Evolutionary conservation across 257 asterid species (phyloP), one percentile per base, ranked within the genome.

Genomic region (Ehretia macrophylla): DNA sequence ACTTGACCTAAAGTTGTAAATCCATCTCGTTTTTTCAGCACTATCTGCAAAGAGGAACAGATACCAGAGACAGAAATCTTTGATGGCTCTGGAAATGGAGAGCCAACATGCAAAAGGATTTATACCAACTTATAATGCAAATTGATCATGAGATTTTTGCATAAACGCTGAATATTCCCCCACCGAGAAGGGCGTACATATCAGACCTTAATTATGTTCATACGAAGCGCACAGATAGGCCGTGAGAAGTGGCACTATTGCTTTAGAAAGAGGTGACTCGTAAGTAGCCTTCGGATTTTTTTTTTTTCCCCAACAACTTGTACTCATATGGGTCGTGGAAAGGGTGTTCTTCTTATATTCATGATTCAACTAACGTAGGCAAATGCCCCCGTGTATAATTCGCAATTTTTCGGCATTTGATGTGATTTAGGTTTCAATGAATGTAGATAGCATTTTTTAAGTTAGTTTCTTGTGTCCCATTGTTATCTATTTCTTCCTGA

Each of bases 71-170:
- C 96, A 88, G 65, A 92, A 92, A 59, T 88, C 99, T 0, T 66
- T 88, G 79, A 80, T 81, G 87, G 72, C 83, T 51, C 87, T 92
- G 22, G 99, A 92, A 79, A 84, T 92, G 99, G 99, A 92, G 79
- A 88, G 96, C 81, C 99, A 88, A 51, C 99, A 92, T 52, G 97
- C 99, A 48, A 92, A 92, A 77, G 97, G 99, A 68, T 83, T 83
- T 65, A 79, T 86, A 60, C 97, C 97, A 4, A 75, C 88, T 17
- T 82, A 85, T 74, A 76, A 68, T 38, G 78, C 82, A 42, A 85
- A 70, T 62, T 87, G 87, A 85, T 68, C 42, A 17, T 27, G 37
- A 60, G 55, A 54, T 17, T 62, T 39, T 63, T 35, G 22, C 55
- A 38, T n/a, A n/a, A n/a, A n/a, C n/a, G n/a, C n/a, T n/a, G 55